These are phyloP conservation scores for Hypoxylon sp. DNA, from an alignment of 2,329 filamentous ascomycete species.

Conservation along the genomic window DNA sequence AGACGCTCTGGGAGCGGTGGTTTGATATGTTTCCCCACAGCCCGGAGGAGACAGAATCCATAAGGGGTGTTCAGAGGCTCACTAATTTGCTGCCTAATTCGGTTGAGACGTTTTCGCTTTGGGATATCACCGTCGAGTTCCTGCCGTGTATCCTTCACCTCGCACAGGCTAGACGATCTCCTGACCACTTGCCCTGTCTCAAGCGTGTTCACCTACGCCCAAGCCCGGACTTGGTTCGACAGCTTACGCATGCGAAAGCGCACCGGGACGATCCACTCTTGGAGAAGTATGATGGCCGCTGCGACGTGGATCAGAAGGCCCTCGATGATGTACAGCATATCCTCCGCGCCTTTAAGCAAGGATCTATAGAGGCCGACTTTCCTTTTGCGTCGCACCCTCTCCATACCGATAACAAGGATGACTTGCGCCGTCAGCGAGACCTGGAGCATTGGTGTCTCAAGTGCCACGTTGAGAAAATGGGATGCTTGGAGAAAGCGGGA, in stretches of 20 bases:
- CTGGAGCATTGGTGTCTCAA: constrained; percentile 24
- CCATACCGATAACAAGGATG: neutral
- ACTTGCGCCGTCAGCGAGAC: constrained; percentile 7
- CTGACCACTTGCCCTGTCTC: neutral
- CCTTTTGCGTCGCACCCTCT: constrained; percentile 2
- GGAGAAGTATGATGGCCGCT: neutral
- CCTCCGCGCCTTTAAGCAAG: neutral
- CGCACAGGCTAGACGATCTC: neutral
- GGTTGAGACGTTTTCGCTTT: constrained; percentile 17
- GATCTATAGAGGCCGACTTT: neutral
- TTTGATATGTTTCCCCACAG: neutral
- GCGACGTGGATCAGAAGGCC: neutral
- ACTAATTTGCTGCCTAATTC: neutral
- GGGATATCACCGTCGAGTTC: constrained; percentile 20
- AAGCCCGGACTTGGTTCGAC: neutral
- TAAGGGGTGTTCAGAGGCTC: neutral
- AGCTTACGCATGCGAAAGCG: constrained; percentile 1
- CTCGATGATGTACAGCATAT: neutral
- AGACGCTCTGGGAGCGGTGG: constrained; percentile 17
- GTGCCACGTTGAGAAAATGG: constrained; percentile 6
- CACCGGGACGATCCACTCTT: constrained; percentile 7
- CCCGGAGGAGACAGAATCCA: neutral
- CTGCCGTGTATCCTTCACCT: neutral
- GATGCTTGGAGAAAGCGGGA: neutral
- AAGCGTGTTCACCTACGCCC: constrained; percentile 11